Percentiles rank a stretch among this genome's conserved stretches.
These are phyloP conservation scores for Aspergillus nidulans DNA, from an alignment of 495 filamentous ascomycete genomes.

Conservation along the genomic window DNA sequence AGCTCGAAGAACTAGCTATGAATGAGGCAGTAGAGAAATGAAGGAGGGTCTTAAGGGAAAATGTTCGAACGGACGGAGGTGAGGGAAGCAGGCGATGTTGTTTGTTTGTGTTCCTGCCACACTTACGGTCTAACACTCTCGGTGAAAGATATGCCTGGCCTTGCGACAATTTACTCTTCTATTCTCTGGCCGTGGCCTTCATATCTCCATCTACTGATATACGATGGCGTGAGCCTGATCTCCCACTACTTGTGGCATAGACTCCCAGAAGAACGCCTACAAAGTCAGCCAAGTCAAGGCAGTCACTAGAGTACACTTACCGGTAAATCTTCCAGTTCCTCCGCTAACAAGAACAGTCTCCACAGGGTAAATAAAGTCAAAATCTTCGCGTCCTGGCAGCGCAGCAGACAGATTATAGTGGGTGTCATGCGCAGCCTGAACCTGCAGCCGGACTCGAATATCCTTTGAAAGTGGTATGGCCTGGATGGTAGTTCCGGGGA, in stretches of 20 bases:
- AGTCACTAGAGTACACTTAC: background rate
- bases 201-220: constrained; percentile 17
- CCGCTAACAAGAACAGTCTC: constrained; percentile 15
- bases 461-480: background rate
- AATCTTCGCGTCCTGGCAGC: background rate
- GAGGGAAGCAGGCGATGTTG: background rate
- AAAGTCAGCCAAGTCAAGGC: background rate
- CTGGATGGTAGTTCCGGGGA: constrained; percentile 3
- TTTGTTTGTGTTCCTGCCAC: background rate
- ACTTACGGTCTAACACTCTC: too few relatives aligned
- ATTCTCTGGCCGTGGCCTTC: constrained; percentile 2
- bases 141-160: background rate
- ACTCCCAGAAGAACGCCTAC: constrained; percentile 15
- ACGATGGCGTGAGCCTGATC: constrained; percentile 2
- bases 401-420: constrained; percentile 18
- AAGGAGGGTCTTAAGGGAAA: background rate
- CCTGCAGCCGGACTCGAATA: constrained; percentile 6
- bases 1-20: too few relatives aligned
- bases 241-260: constrained; percentile 22
- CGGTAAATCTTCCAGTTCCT: constrained; percentile 16
- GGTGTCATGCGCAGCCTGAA: constrained; percentile 13
- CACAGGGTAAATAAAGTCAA: background rate
- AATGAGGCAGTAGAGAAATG: too few relatives aligned
- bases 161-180: background rate
- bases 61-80: background rate